phyloP scores from a whole-genome alignment of 2,329 filamentous ascomycete genomes.

The Sporothrix pallida region DNA sequence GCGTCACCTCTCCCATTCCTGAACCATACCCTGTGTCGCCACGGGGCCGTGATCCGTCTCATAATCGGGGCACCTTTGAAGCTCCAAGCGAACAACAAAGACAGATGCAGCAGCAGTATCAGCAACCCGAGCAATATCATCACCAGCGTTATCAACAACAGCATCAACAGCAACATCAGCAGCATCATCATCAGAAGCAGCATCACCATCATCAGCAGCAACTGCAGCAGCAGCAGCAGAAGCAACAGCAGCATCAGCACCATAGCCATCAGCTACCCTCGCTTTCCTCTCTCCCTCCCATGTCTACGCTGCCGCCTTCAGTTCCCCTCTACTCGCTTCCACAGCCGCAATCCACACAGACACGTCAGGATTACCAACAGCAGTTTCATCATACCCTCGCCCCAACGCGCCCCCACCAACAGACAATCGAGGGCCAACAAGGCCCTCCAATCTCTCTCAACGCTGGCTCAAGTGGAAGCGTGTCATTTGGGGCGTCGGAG shows the following conservation, averaged over 20 bases:
- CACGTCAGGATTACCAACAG: slow-evolving; percentile 22
- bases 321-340: not conserved
- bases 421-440: not conserved
- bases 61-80: not conserved
- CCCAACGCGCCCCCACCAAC: not conserved
- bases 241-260: not conserved
- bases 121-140: not conserved
- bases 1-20: not conserved
- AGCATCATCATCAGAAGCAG: not conserved
- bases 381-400: not conserved
- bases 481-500: not conserved
- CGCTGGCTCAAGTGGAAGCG: not conserved
- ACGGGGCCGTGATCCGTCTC: not conserved
- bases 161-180: not conserved
- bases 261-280: slow-evolving; percentile 8
- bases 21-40: not conserved
- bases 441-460: not conserved
- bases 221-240: not conserved
- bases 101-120: not conserved
- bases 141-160: not conserved
- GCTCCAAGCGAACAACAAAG: not conserved
- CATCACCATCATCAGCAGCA: slow-evolving; percentile 3
- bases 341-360: not conserved
- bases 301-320: not conserved
- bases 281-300: not conserved